A percentile compares a stretch with the other conserved stretches of the same genome.
Evolutionary conservation across 2,329 filamentous ascomycete genomes (phyloP).

Genomic region (Rhynchosporium agropyri): DNA sequence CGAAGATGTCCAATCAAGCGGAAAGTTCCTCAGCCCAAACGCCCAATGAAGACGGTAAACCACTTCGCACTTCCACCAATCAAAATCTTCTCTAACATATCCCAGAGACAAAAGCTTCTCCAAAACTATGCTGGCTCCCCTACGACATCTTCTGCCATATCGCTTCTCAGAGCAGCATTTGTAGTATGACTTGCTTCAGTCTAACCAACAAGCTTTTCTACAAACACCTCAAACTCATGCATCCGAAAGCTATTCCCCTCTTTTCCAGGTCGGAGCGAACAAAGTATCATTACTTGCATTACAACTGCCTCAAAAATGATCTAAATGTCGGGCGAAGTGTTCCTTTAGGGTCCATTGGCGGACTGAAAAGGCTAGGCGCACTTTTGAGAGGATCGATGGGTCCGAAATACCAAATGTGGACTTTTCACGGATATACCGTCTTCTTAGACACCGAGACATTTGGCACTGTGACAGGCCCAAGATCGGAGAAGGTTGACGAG

Average conservation of each 20-base stretch:
- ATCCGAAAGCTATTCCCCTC: not conserved
- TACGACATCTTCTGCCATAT: constrained; percentile 6
- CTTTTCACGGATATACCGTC: no score
- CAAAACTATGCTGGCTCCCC: not conserved
- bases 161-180: not conserved
- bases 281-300: not conserved
- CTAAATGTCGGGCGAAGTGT: not conserved
- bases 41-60: no score
- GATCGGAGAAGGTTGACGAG: no score
- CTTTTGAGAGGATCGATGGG: not conserved
- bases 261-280: not conserved
- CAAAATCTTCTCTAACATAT: not conserved
- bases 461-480: no score
- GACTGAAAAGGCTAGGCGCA: not conserved
- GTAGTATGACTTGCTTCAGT: not conserved
- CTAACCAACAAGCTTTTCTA: constrained; percentile 2
- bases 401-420: no score
- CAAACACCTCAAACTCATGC: not conserved
- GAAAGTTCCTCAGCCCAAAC: no score
- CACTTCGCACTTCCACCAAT: no score
- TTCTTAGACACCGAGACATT: no score
- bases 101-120: not conserved
- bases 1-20: no score
- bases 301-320: not conserved
- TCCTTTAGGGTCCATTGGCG: not conserved